Conservation (phyloP, 2,329 filamentous ascomycete species). For the Fusarium annulatum region DNA sequence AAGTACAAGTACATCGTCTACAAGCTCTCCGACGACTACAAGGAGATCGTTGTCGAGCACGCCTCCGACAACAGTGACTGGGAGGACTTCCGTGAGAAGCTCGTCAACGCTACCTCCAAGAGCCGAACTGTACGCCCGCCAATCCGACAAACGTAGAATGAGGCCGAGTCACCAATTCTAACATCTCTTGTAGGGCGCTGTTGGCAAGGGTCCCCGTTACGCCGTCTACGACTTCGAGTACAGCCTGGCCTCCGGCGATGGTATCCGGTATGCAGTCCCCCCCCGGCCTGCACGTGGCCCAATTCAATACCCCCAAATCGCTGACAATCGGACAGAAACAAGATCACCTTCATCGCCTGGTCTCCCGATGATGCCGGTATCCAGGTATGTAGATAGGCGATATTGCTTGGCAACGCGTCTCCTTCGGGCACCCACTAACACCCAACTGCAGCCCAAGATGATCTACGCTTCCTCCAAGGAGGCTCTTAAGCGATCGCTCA, state of each 20-base stretch:
- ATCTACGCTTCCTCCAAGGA: conserved; percentile 91
- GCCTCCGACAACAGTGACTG: conserved; percentile 74
- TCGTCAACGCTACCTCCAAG: conserved; percentile 78
- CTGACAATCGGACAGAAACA: conserved; percentile 66
- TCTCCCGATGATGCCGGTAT: conserved; percentile 83
- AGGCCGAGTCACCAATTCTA: conserved; percentile 7
- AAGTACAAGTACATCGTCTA: conserved; percentile 88
- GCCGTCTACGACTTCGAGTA: conserved; percentile 90
- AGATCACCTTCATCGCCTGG: conserved; percentile 84
- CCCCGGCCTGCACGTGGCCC: conserved; percentile 6
- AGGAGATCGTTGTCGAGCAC: conserved; percentile 84
- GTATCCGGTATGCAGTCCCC: conserved; percentile 66
- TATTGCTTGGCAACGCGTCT: conserved; percentile 71
- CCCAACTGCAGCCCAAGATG: conserved; percentile 77
- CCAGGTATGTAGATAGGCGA: conserved; percentile 72
- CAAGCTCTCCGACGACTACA: conserved; percentile 87
- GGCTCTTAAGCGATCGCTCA: conserved; percentile 82
- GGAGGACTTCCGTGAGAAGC: conserved; percentile 79
- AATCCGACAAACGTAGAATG: background rate
- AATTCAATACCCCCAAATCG: background rate
- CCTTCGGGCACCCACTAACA: conserved; percentile 15
- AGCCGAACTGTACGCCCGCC: conserved; percentile 67
- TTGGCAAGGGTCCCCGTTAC: conserved; percentile 79
- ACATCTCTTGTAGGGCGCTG: conserved; percentile 59
- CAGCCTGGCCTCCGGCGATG: conserved; percentile 76